Evolutionary conservation across 176 grass and related monocot genomes (phyloP), one percentile per base, ranked within the genome.

Genomic region (Stipa capillata): DNA sequence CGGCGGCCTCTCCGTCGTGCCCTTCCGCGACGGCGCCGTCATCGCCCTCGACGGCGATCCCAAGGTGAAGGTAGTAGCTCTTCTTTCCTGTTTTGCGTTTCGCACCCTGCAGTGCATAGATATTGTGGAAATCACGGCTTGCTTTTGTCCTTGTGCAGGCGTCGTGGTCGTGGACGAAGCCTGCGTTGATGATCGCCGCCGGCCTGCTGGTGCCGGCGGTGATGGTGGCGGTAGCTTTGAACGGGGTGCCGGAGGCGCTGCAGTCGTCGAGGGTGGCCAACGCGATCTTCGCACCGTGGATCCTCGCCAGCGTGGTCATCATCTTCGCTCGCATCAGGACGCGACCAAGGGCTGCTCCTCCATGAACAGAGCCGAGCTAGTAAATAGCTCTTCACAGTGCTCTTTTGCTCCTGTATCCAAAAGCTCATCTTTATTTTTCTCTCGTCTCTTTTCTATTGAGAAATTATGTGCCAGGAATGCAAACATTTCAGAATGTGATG

Each of bases 11-110:
- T 94, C 91, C 61, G 77, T 80, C 45, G 61, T 88, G 64, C 79
- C 45, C 36, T 94, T 88, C 82, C 85, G 86, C 61, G 85, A 86
- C 62, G 91, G 82, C 82, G 79, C 91, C 53, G 82, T 70, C 81
- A 59, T 94, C 74, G 50, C 44, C 85, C 86, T 94, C 45, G 91
- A 94, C 66, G 89, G 91, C 78, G 91, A 88, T 58, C 88, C 88
- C 65, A 86, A 69, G 82, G 91, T 91, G 70, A 43, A n/a, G 2
- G n/a, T n/a, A n/a, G n/a, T n/a, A 24, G 63, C 12, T 13, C 14
- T 15, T 48, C 20, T 7, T 12, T 13, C 6, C n/a, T 2, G 45
- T 41, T 60, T 69, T 23, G 25, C 72, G 18, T 1, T 84, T 74
- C 31, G 20, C 41, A 65, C 80, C 65, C 15, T 17, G 36, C 11